Evolutionary conservation across 2,329 filamentous ascomycete genomes (phyloP).

Genomic region (Phyllosticta citriasiana): DNA sequence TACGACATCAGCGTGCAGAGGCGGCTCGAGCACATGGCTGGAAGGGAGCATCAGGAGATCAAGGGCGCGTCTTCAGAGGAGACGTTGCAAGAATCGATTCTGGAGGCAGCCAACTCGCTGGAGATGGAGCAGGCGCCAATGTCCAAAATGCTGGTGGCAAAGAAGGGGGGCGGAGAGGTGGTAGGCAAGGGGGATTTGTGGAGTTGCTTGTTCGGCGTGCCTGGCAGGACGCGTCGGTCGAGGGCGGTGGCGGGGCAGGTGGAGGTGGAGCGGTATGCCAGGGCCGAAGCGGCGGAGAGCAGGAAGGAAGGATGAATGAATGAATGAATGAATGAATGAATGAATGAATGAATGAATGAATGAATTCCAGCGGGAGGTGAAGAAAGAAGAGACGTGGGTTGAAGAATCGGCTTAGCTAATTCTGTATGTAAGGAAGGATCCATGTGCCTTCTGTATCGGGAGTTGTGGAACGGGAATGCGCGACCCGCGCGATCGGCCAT

Average conservation of each 20-base stretch:
- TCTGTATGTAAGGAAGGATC: not conserved
- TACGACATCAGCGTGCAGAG: constrained; percentile 75
- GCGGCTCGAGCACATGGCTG: constrained; percentile 66
- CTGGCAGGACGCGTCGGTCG: constrained; percentile 19
- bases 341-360: not conserved
- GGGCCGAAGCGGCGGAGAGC: constrained; percentile 46
- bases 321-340: too few relatives aligned
- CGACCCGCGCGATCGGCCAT: not conserved
- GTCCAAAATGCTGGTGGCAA: constrained; percentile 59
- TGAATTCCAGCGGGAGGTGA: not conserved
- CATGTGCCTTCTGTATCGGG: not conserved
- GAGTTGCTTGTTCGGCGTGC: constrained; percentile 72
- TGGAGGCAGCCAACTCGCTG: constrained; percentile 77
- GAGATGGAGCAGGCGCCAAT: constrained; percentile 69
- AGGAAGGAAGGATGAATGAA: constrained; percentile 20
- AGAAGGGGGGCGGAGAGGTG: constrained; percentile 64
- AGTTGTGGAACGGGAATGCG: constrained; percentile 3
- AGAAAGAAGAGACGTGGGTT: not conserved
- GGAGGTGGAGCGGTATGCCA: constrained; percentile 40
- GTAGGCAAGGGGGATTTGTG: constrained; percentile 73
- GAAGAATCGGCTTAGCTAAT: not conserved
- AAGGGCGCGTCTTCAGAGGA: constrained; percentile 18
- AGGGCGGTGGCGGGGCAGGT: constrained; percentile 21
- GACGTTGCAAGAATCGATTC: constrained; percentile 45
- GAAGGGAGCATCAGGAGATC: constrained; percentile 7